These are phyloP conservation scores for Geranomyces michiganensis DNA, from an alignment of 192 early-diverging fungal species.

Conservation along the genomic window DNA sequence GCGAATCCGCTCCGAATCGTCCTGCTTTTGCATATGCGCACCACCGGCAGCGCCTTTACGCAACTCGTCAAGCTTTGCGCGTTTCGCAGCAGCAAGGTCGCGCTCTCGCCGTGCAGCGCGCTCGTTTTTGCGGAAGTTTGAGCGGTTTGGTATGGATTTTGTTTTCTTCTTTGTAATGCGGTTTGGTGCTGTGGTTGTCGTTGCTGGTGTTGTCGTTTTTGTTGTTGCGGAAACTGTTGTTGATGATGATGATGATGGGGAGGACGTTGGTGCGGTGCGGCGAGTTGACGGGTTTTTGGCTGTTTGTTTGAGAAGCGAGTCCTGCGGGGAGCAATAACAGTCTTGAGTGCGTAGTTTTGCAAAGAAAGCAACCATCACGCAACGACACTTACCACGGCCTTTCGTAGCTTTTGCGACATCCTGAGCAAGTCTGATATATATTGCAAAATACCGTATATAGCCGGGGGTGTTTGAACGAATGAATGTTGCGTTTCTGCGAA, in stretches of 20 bases:
- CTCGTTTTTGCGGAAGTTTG: constrained; percentile 13
- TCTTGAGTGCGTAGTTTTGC: neutral
- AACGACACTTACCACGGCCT: constrained; percentile 3
- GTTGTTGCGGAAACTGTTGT: neutral
- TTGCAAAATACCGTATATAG: too few species aligned
- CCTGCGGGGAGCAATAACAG: neutral
- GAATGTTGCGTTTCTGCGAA: too few species aligned
- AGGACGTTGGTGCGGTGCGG: too few species aligned
- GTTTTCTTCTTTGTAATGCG: neutral
- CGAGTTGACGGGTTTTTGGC: neutral
- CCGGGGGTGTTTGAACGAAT: too few species aligned
- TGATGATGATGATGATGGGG: neutral
- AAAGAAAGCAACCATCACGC: neutral
- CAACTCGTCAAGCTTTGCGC: neutral
- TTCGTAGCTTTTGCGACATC: constrained; percentile 8
- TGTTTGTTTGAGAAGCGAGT: constrained; percentile 1
- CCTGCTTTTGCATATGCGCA: neutral
- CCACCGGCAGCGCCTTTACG: neutral
- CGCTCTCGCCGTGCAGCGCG: neutral
- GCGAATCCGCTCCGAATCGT: neutral
- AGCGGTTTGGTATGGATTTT: neutral
- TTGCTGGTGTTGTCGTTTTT: neutral
- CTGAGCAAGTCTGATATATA: neutral
- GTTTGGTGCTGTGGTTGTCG: neutral
- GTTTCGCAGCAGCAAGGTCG: neutral